Conservation (phyloP, 805 yeast species). For the Ogataea zsoltii region DNA sequence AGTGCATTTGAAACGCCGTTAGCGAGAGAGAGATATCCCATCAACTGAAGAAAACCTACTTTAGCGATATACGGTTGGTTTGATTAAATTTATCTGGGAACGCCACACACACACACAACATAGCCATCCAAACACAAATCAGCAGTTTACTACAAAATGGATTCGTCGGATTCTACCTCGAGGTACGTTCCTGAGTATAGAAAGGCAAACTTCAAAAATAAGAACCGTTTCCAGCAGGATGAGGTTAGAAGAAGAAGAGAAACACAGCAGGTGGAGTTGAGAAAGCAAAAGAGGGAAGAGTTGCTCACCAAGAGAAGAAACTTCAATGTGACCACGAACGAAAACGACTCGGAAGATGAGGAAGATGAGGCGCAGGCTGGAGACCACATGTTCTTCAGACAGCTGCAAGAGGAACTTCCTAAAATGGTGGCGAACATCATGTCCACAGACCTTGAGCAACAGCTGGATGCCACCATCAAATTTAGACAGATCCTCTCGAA, state of each 20-base stretch:
- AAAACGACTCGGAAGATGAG: conserved; percentile 55
- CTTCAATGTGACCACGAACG: conserved; percentile 46
- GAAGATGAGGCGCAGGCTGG: conserved; percentile 39
- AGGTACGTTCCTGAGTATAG: conserved; percentile 97
- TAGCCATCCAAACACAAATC: conserved; percentile 1
- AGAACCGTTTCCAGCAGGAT: conserved; percentile 90
- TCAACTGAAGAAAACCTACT: background rate
- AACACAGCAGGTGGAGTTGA: conserved; percentile 92
- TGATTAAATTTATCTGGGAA: no score
- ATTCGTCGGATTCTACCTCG: conserved; percentile 63
- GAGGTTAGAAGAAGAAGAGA: conserved; percentile 98
- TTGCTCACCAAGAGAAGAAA: conserved; percentile 92
- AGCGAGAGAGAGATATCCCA: background rate
- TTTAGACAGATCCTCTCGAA: conserved; percentile 92
- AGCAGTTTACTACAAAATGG: conserved; percentile 46
- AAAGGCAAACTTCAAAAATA: conserved; percentile 93
- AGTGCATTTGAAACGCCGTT: background rate
- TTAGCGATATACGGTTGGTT: no score
- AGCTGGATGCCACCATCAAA: conserved; percentile 84
- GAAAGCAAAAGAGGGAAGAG: conserved; percentile 97
- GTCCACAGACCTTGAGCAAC: conserved; percentile 74
- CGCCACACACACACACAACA: background rate
- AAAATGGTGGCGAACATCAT: conserved; percentile 78
- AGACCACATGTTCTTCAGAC: conserved; percentile 42
- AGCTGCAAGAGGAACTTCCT: conserved; percentile 71